Conservation (phyloP, 2,329 filamentous ascomycete species). For the Emmonsiellopsis sp. region DNA sequence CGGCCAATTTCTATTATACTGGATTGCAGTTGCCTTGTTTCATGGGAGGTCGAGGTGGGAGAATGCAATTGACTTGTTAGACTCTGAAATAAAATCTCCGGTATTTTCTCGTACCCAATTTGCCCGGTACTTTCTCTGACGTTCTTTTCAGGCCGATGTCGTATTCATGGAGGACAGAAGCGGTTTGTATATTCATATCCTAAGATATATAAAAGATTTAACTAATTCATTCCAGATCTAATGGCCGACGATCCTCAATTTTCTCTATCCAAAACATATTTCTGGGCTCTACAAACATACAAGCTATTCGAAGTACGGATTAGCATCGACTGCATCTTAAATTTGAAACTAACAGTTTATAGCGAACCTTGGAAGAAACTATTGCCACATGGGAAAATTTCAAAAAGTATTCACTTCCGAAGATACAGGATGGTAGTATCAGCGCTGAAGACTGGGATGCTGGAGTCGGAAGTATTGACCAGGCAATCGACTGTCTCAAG, state of each 20-base stretch:
- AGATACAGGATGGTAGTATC: constrained; percentile 5
- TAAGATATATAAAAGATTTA: background rate
- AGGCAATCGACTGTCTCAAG: constrained; percentile 4
- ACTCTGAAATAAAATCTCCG: constrained; percentile 6
- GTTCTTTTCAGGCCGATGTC: constrained; percentile 2
- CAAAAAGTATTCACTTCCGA: constrained; percentile 5
- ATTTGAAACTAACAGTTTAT: background rate
- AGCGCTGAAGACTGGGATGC: constrained; percentile 3
- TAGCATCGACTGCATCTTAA: background rate
- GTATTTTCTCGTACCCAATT: background rate
- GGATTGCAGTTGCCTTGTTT: constrained; percentile 5
- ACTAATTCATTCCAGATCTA: constrained; percentile 2
- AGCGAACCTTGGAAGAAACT: constrained; percentile 3
- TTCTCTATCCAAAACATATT: constrained; percentile 8
- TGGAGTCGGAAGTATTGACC: constrained; percentile 1
- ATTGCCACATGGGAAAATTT: constrained; percentile 7
- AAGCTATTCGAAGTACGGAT: constrained; percentile 6
- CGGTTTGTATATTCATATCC: background rate
- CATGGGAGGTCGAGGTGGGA: constrained; percentile 5
- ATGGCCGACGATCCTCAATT: constrained; percentile 8
- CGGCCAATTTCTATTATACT: constrained; percentile 3
- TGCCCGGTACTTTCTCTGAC: background rate
- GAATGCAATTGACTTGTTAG: constrained; percentile 6
- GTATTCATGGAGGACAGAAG: constrained; percentile 5
- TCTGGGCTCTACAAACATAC: constrained; percentile 8